Percentiles rank a stretch among this genome's conserved stretches.
These are phyloP conservation scores for Colletotrichum sp. DNA, from an alignment of 2,329 filamentous ascomycete species.

Conservation along the genomic window DNA sequence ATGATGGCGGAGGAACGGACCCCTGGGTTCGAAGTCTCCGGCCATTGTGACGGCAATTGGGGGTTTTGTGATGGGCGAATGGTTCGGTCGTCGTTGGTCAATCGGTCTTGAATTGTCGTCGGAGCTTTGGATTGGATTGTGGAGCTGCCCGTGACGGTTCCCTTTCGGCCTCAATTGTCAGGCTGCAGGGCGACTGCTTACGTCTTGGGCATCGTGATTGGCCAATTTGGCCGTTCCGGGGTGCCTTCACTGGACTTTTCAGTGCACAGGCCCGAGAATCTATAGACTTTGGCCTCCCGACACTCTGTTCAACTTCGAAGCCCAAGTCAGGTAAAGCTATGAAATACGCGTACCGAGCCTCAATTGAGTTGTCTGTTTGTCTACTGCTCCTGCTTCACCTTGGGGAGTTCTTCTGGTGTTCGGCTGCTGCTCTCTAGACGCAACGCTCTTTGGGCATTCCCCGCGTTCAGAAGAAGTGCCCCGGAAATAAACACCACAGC, in stretches of 20 bases:
- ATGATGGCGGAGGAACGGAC: not conserved
- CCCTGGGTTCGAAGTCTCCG: constrained; percentile 22
- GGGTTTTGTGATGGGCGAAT: constrained; percentile 15
- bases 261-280: not conserved
- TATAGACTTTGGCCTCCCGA: not conserved
- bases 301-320: not conserved
- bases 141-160: constrained; percentile 10
- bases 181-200: not conserved
- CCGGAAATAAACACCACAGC: not conserved
- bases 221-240: not conserved
- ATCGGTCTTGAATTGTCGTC: constrained; percentile 19
- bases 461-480: rapidly evolving
- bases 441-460: rapidly evolving
- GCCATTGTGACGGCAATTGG: constrained; percentile 20
- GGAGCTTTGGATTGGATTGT: constrained; percentile 21
- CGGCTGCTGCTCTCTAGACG: not conserved
- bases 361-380: rapidly evolving
- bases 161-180: constrained; percentile 5
- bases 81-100: constrained; percentile 13
- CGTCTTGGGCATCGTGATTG: constrained; percentile 3
- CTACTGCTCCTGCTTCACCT: rapidly evolving
- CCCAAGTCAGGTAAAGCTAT: rapidly evolving
- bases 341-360: not conserved
- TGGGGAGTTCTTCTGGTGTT: rapidly evolving
- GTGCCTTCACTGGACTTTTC: not conserved